These are phyloP conservation scores for Bipolaris victoriae DNA, from an alignment of 2,329 filamentous ascomycete genomes.

Conservation along the genomic window DNA sequence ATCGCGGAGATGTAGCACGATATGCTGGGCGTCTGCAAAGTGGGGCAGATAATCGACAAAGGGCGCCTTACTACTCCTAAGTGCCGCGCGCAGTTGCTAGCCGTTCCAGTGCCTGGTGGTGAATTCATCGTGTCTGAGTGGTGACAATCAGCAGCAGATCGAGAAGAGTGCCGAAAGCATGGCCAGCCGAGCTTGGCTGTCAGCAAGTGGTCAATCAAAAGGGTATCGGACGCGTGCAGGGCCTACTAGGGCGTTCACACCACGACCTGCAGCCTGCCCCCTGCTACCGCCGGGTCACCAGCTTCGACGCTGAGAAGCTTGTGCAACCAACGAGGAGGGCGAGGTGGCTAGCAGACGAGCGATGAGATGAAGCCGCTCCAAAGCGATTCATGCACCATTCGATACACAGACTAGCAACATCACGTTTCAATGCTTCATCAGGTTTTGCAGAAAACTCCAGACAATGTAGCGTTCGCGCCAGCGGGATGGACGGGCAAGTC, in stretches of 20 bases:
- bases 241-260: neutral
- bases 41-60: conserved; percentile 39
- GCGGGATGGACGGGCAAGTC: conserved; percentile 37
- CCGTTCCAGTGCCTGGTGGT: conserved; percentile 30
- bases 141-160: conserved; percentile 38
- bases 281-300: conserved; percentile 34
- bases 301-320: conserved; percentile 23
- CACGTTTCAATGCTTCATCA: conserved; percentile 35
- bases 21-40: conserved; percentile 26
- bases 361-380: conserved; percentile 26
- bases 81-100: conserved; percentile 38
- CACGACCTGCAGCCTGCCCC: conserved; percentile 29
- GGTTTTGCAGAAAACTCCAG: conserved; percentile 36
- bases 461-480: conserved; percentile 42
- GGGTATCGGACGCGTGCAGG: conserved; percentile 25
- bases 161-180: conserved; percentile 21
- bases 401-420: conserved; percentile 27
- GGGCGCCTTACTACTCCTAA: conserved; percentile 21
- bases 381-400: conserved; percentile 35
- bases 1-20: conserved; percentile 28
- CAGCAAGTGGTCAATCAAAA: conserved; percentile 33
- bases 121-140: conserved; percentile 38
- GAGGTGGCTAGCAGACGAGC: conserved; percentile 21
- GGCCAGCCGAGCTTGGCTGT: conserved; percentile 32
- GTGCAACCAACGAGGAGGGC: conserved; percentile 35